A percentile compares a stretch with the other conserved stretches of the same genome.
Evolutionary conservation across 352 stramenopile species (phyloP).

Genomic region (Phytophthora capsici): DNA sequence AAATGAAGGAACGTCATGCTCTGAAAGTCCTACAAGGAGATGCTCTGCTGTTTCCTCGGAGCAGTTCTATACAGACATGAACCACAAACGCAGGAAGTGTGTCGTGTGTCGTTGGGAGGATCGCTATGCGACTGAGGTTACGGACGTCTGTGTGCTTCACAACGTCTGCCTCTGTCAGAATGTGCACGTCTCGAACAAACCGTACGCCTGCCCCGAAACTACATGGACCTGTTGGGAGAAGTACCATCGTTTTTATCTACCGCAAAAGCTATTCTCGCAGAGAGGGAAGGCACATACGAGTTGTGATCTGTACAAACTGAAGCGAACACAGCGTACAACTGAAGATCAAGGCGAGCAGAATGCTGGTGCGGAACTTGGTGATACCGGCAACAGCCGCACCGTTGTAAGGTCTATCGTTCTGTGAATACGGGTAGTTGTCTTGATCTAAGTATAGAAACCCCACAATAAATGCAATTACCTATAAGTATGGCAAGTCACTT

Average conservation of each 20-base stretch:
- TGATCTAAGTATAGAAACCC: background rate
- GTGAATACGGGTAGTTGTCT: background rate
- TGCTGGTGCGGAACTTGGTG: background rate
- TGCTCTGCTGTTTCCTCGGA: no score
- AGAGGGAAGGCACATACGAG: background rate
- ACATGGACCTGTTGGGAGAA: constrained; percentile 31
- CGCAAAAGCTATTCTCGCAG: constrained; percentile 5
- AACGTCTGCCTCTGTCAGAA: constrained; percentile 20
- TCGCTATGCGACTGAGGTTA: no score
- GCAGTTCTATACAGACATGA: no score
- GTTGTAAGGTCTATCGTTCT: background rate
- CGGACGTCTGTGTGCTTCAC: no score
- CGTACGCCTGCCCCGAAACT: constrained; percentile 8
- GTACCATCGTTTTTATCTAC: constrained; percentile 18
- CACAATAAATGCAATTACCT: no score
- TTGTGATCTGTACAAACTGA: constrained; percentile 2
- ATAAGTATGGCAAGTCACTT: background rate
- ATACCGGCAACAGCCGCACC: background rate
- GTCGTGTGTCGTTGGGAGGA: no score
- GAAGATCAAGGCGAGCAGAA: background rate
- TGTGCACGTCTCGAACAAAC: constrained; percentile 5
- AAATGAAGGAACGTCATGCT: no score
- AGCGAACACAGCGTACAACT: background rate
- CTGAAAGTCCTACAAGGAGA: no score
- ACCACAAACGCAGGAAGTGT: no score